Base-by-base conservation (phyloP, 2,329 filamentous ascomycete species). In the Coniochaeta ligniaria region DNA sequence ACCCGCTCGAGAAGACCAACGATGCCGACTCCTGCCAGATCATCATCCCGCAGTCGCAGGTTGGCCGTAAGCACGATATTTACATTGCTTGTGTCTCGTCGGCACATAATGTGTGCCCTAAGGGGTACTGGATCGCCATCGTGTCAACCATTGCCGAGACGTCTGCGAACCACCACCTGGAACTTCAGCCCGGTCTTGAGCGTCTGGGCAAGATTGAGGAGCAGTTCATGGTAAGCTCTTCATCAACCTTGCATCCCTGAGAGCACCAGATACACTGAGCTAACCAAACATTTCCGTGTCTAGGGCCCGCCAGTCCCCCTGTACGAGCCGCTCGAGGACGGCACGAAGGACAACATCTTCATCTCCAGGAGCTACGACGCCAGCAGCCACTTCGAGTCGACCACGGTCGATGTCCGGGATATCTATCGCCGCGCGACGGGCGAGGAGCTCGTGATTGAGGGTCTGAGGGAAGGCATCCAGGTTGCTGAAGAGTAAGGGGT, bases 361-460 rank as follows among this genome's bases (percentile, higher is more conserved):
- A 92, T 99, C 74, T 96, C 92, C 71, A 97, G 96, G 87, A 96
- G 92, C 80, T 99, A 99, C 78, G 96, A 99, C 72, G 92, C 96
- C 59, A 96, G 91, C 65, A 96, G 91, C 75, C 95, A 99, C 82
- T 99, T 99, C 71, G 95, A 99, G 85, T 97, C 92, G 38, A 83
- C 80, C 55, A 84, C 83, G 78, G 95, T 97, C 74, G 94, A 99
- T 75, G 93, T 99, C 72, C 89, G 88, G 79, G 91, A 98, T 74
- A 91, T 99, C 69, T 99, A 96, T 81, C 83, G 80, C 68, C 87
- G 95, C 69, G 89, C 88, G 67, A 86, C 89, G 63, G 92, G 92
- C 60, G 86, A 96, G 74, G 91, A 95, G 74, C 81, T 97, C 67
- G 88, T 91, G 71, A 92, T 97, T 59, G 91, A 96, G 77, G 91